phyloP scores from a whole-genome alignment of 2,329 filamentous ascomycete species.

The Fusarium graminum region DNA sequence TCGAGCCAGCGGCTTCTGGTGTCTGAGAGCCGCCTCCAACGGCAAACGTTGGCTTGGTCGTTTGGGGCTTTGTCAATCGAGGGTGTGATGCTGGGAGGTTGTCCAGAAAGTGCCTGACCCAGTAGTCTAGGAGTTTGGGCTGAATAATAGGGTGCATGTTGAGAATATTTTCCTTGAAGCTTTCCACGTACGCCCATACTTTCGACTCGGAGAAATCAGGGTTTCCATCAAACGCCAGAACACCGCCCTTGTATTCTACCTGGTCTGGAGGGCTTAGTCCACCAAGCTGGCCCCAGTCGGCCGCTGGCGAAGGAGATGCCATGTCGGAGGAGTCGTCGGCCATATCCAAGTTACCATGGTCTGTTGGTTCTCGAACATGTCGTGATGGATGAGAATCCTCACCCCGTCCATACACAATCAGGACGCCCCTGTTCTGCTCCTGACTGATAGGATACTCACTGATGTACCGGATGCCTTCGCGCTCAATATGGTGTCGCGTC shows the following conservation, averaged over 20 bases:
- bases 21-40: slow-evolving; percentile 48
- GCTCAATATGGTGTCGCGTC: slow-evolving; percentile 64
- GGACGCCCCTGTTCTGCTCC: slow-evolving; percentile 79
- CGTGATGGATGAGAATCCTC: slow-evolving; percentile 76
- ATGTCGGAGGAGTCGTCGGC: slow-evolving; percentile 65
- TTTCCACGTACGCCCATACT: slow-evolving; percentile 67
- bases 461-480: slow-evolving; percentile 66
- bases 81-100: slow-evolving; percentile 56
- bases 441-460: slow-evolving; percentile 81
- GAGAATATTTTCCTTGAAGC: slow-evolving; percentile 72
- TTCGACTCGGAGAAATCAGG: slow-evolving; percentile 66
- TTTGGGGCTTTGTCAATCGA: slow-evolving; percentile 48
- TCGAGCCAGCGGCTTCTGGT: slow-evolving; percentile 55
- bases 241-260: slow-evolving; percentile 56
- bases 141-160: slow-evolving; percentile 75
- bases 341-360: slow-evolving; percentile 57
- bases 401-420: slow-evolving; percentile 82
- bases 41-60: slow-evolving; percentile 52
- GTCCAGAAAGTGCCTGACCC: slow-evolving; percentile 67
- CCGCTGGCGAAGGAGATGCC: slow-evolving; percentile 66
- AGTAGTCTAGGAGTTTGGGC: slow-evolving; percentile 64
- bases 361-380: slow-evolving; percentile 57
- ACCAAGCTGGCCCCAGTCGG: slow-evolving; percentile 72
- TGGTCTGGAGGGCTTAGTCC: slow-evolving; percentile 61
- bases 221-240: slow-evolving; percentile 60